Base-by-base conservation (phyloP, 345 rosid genomes). In the Cochlearia excelsa region DNA sequence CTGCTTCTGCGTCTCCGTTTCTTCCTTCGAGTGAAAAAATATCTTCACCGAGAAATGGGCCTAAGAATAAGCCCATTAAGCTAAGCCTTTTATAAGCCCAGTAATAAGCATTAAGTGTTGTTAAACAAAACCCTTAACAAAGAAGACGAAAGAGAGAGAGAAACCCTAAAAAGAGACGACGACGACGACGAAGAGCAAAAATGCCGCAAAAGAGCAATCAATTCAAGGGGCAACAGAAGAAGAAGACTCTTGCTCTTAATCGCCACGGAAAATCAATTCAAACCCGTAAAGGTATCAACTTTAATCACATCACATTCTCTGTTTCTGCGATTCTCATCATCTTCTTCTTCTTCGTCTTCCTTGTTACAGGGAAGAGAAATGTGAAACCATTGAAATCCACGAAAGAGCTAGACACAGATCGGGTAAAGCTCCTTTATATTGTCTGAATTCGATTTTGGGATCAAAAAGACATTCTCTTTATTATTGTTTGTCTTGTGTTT, bases 161-260 rank as follows among this genome's bases (percentile, higher is more conserved):
- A 58, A 55, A 58, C 76, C 75, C 75, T 46, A 66, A 61, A 62
- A 29, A 26, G 10, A 43, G 30, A 29, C 3, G 35, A 33, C 4
- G 3, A 5, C 3, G 35, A 33, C 23, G 35, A 33, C 35, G 35
- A 5, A 33, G 66, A 53, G 30, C 69, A 63, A 54, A 65, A 84
- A 91, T 92, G 98, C 86, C 96, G 69, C 98, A 92, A 82, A 92
- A 84, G 72, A 78, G 76, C 51, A 72, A 68, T 63, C 85, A 76
- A 9, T 91, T 88, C 84, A 91, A 91, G 71, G 98, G 98, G 9
- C 79, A 88, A 37, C 73, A 80, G 81, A 88, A 84, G 80, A 81
- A 66, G 81, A 88, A 92, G 67, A 30, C 78, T 2, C 54, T 86
- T 16, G 83, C 90, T 59, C 81, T 79, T 1, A 92, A 63, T 73